Conservation (phyloP, 139 green algal genomes). For the Chlamydomonas eustigma region DNA sequence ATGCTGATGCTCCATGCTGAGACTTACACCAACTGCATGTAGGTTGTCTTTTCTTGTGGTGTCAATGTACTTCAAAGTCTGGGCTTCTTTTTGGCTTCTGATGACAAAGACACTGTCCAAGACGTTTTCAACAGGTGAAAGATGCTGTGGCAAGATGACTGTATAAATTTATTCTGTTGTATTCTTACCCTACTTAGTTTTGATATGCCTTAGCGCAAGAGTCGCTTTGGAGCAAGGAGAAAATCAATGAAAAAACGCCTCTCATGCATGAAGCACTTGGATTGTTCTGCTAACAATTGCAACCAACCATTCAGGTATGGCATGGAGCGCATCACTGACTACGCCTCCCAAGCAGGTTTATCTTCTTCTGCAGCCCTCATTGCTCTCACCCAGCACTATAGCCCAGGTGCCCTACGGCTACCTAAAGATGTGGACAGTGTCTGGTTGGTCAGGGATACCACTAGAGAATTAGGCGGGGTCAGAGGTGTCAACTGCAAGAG, state of each 20-base stretch:
- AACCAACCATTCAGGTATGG: conserved; percentile 22
- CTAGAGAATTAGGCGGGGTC: conserved; percentile 18
- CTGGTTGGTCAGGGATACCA: conserved; percentile 23
- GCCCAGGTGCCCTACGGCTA: not conserved
- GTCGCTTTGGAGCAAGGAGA: too few relatives aligned
- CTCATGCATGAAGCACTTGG: not conserved
- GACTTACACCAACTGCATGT: too few relatives aligned
- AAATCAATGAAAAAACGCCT: too few relatives aligned
- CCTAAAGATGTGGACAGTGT: conserved; percentile 34
- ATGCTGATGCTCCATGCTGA: too few relatives aligned
- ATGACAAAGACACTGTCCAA: not conserved
- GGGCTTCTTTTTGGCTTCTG: conserved; percentile 25
- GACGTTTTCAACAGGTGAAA: conserved; percentile 24
- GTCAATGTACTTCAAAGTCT: conserved; percentile 37
- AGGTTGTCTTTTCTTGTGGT: conserved; percentile 16
- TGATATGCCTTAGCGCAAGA: too few relatives aligned
- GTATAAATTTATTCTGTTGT: too few relatives aligned
- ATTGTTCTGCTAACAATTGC: not conserved
- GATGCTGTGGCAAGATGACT: too few relatives aligned
- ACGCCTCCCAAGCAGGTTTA: conserved; percentile 14
- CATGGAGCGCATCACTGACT: conserved; percentile 34
- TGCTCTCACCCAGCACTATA: conserved; percentile 32
- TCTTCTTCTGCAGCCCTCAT: not conserved
- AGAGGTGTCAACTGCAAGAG: conserved; percentile 40
- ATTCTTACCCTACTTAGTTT: too few relatives aligned